Evolutionary conservation across 441 rosid genomes (phyloP).

Genomic region (Metrosideros polymorpha): DNA sequence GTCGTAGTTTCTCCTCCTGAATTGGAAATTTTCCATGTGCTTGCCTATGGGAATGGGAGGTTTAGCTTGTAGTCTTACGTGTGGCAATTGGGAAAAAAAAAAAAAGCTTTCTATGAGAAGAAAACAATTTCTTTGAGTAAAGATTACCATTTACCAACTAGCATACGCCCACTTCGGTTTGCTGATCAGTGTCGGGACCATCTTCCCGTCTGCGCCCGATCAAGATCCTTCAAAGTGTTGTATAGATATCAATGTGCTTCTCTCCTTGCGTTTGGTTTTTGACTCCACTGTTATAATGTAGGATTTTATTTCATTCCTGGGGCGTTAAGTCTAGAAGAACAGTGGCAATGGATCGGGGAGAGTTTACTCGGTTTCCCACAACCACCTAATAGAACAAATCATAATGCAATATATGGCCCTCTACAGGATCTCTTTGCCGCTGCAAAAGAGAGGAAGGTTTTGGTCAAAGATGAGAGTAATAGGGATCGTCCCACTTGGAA

Average conservation of each 20-base stretch:
- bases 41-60: neutral
- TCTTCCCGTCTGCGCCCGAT: neutral
- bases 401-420: constrained; percentile 78
- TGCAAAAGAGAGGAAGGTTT: constrained; percentile 39
- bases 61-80: neutral
- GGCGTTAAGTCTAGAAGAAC: constrained; percentile 65
- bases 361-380: constrained; percentile 64
- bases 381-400: constrained; percentile 90
- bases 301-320: constrained; percentile 82
- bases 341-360: constrained; percentile 75
- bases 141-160: neutral
- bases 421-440: constrained; percentile 49
- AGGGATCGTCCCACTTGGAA: constrained; percentile 33
- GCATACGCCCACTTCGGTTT: neutral
- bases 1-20: neutral
- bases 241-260: neutral
- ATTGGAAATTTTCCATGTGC: neutral
- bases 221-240: neutral
- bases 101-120: neutral
- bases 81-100: neutral
- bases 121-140: neutral
- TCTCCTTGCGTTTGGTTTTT: neutral
- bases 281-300: constrained; percentile 2
- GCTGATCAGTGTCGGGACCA: neutral
- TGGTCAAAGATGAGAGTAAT: constrained; percentile 32